phyloP scores from a whole-genome alignment of 306 rosid genomes.

The Fragaria vesca region DNA sequence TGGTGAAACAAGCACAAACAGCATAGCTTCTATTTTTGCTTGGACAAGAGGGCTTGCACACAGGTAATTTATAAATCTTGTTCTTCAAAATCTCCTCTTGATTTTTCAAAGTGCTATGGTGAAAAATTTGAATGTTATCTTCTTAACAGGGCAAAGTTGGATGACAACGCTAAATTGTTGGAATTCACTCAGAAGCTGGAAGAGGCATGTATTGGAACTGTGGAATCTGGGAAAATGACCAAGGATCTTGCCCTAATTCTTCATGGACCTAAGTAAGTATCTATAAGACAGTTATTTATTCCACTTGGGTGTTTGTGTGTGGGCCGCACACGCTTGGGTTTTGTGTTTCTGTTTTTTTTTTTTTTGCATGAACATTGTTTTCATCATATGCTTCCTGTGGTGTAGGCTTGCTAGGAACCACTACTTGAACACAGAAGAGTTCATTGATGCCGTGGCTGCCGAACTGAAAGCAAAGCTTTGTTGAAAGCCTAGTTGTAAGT shows the following conservation, averaged over 20 bases:
- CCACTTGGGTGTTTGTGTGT: background rate
- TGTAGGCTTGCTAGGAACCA: conserved; percentile 72
- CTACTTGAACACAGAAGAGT: conserved; percentile 85
- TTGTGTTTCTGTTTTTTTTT: background rate
- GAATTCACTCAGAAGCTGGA: conserved; percentile 78
- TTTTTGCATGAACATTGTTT: conserved; percentile 17
- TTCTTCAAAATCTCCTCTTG: background rate
- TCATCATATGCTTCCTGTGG: conserved; percentile 7
- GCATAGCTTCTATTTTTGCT: conserved; percentile 97
- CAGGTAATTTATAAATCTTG: conserved; percentile 42
- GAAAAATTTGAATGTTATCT: background rate
- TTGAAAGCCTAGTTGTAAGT: conserved; percentile 34
- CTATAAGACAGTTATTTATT: background rate
- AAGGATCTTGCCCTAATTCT: conserved; percentile 93
- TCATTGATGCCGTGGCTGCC: conserved; percentile 83
- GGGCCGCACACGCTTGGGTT: background rate
- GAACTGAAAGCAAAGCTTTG: conserved; percentile 56
- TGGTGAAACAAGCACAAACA: conserved; percentile 98
- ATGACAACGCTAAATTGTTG: conserved; percentile 63
- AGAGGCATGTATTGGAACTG: conserved; percentile 77
- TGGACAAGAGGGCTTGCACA: conserved; percentile 96
- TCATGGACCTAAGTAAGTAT: conserved; percentile 81
- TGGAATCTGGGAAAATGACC: conserved; percentile 95
- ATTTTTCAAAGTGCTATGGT: background rate
- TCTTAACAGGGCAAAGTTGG: conserved; percentile 79